A percentile compares a stretch with the other conserved stretches of the same genome.
These are phyloP conservation scores for Coleophoma eucalyptorum DNA, from an alignment of 2,329 filamentous ascomycete genomes.

Conservation along the genomic window DNA sequence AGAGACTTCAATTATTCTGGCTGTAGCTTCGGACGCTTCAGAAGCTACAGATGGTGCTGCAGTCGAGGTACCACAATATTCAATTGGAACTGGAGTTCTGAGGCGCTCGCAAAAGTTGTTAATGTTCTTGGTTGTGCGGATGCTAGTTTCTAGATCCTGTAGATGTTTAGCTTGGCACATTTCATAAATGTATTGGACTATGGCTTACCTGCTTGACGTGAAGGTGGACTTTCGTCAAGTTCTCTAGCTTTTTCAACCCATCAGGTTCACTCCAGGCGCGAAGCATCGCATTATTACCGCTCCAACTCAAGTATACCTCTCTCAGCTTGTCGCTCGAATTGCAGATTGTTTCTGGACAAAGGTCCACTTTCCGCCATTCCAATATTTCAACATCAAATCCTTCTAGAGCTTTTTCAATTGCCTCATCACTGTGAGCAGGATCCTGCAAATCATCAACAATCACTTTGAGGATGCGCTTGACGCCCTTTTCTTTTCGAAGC, in stretches of 20 bases:
- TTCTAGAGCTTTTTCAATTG: constrained; percentile 22
- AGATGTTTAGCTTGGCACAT: not conserved
- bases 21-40: constrained; percentile 1
- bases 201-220: constrained; percentile 18
- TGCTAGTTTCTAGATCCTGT: constrained; percentile 9
- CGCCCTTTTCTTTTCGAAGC: constrained; percentile 19
- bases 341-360: constrained; percentile 21
- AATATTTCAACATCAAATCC: constrained; percentile 23
- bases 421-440: constrained; percentile 24
- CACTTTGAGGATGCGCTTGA: constrained; percentile 23
- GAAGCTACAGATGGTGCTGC: too few species aligned
- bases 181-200: not conserved
- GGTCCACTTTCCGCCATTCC: constrained; percentile 27
- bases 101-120: constrained; percentile 4
- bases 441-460: constrained; percentile 20
- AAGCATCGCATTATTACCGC: constrained; percentile 29
- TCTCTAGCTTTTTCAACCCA: constrained; percentile 18
- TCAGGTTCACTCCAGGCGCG: constrained; percentile 25
- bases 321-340: constrained; percentile 10
- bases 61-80: not conserved
- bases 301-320: constrained; percentile 26
- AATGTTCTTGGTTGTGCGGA: constrained; percentile 5
- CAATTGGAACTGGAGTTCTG: not conserved
- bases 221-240: constrained; percentile 21
- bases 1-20: constrained; percentile 13